Conservation (phyloP, 495 filamentous ascomycete species). For the Aspergillus indologenus region DNA sequence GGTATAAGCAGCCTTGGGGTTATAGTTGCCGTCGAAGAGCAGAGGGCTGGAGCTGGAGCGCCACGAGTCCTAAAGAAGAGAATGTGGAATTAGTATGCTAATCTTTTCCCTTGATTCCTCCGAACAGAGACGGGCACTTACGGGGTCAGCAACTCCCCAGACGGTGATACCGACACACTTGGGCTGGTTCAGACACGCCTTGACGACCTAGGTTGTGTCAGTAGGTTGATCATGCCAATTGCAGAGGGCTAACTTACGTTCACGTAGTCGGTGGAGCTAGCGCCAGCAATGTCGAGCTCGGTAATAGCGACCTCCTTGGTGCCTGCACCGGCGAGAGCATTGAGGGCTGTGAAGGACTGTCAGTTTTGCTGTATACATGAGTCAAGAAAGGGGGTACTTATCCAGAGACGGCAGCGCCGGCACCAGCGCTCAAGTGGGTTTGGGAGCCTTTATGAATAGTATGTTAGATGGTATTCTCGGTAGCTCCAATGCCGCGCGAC, state of each 20-base stretch:
- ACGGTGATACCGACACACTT: constrained; percentile 75
- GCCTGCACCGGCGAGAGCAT: constrained; percentile 51
- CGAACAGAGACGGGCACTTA: constrained; percentile 26
- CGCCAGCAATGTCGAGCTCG: constrained; percentile 64
- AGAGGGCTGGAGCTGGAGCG: constrained; percentile 55
- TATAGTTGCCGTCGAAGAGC: constrained; percentile 62
- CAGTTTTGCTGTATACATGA: background rate
- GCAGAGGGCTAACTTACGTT: constrained; percentile 29
- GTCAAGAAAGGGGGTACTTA: constrained; percentile 18
- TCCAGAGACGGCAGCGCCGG: constrained; percentile 6
- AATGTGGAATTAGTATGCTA: too few species aligned
- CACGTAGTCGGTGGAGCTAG: constrained; percentile 57
- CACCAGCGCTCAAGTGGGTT: constrained; percentile 38
- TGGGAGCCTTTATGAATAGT: constrained; percentile 61
- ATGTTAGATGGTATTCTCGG: too few species aligned
- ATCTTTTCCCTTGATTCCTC: background rate
- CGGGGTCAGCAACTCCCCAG: constrained; percentile 69
- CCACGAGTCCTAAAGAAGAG: constrained; percentile 55
- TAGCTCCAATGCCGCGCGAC: too few species aligned
- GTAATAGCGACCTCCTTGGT: constrained; percentile 59
- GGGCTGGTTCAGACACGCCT: constrained; percentile 59
- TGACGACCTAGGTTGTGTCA: constrained; percentile 41
- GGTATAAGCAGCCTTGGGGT: constrained; percentile 62
- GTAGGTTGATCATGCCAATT: background rate
- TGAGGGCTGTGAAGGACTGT: constrained; percentile 45